Evolutionary conservation across 495 filamentous ascomycete genomes (phyloP).

Genomic region (Xylaria bambusicola): DNA sequence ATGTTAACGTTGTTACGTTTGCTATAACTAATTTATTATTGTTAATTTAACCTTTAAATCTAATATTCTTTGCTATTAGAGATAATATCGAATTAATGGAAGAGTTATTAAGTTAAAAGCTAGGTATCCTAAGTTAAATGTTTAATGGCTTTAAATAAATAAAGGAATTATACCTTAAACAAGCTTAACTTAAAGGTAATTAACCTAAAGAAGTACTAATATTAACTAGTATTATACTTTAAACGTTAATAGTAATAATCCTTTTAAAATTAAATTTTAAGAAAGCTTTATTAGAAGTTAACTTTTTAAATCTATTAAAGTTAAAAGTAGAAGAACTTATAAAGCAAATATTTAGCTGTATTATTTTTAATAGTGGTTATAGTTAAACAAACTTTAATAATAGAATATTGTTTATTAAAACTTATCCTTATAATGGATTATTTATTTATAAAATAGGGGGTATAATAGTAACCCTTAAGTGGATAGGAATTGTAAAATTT

Average conservation of each 20-base stretch:
- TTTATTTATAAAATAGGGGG: neutral
- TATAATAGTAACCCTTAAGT: neutral
- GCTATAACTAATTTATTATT: too few relatives aligned
- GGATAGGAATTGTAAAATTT: neutral
- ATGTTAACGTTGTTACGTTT: neutral
- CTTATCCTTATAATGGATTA: neutral
- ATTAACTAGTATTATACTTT: too few relatives aligned
- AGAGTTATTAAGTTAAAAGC: neutral
- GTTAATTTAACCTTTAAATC: neutral
- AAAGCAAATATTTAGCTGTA: neutral
- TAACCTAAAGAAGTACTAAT: neutral
- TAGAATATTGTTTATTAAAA: neutral
- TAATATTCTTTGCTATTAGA: neutral
- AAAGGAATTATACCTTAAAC: neutral
- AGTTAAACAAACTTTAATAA: neutral
- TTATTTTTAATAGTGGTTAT: neutral
- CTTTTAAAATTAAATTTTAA: neutral
- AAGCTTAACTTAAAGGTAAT: neutral
- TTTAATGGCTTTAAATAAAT: neutral
- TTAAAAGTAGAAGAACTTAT: neutral
- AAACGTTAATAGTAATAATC: neutral
- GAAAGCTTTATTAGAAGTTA: neutral
- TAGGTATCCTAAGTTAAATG: neutral
- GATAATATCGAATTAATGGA: neutral
- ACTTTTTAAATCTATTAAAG: neutral